Percentiles rank a stretch among this genome's conserved stretches.
These are phyloP conservation scores for Flaveria robusta DNA, from an alignment of 129 eudicot genomes.

Conservation along the genomic window DNA sequence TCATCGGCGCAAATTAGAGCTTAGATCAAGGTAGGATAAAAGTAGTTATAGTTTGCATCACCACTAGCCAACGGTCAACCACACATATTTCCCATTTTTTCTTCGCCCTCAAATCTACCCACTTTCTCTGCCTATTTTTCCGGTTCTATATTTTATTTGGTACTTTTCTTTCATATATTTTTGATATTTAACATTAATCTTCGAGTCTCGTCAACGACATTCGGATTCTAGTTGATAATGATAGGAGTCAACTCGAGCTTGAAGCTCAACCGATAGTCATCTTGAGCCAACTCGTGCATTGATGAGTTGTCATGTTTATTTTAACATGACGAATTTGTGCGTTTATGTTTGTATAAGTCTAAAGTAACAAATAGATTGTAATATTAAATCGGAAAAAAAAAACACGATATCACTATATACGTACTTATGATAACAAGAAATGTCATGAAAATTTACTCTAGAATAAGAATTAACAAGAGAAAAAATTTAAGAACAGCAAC, in stretches of 20 bases:
- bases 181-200: not conserved
- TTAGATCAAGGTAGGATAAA: slow-evolving; percentile 33
- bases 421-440: too few relatives aligned
- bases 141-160: not conserved
- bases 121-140: slow-evolving; percentile 22
- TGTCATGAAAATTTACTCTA: too few relatives aligned
- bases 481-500: too few relatives aligned
- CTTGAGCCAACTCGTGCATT: too few relatives aligned
- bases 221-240: too few relatives aligned
- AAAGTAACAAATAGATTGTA: too few relatives aligned
- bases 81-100: not conserved
- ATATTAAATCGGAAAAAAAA: too few relatives aligned
- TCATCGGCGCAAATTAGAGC: slow-evolving; percentile 41
- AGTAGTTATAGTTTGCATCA: slow-evolving; percentile 34
- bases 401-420: too few relatives aligned
- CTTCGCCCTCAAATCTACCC: slow-evolving; percentile 3
- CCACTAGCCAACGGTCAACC: slow-evolving; percentile 34
- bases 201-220: not conserved
- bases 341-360: too few relatives aligned
- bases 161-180: not conserved
- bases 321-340: too few relatives aligned
- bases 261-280: not conserved
- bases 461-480: too few relatives aligned
- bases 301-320: too few relatives aligned
- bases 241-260: not conserved